Conservation (phyloP, 192 early-diverging fungal genomes). For the Backusella circina region DNA sequence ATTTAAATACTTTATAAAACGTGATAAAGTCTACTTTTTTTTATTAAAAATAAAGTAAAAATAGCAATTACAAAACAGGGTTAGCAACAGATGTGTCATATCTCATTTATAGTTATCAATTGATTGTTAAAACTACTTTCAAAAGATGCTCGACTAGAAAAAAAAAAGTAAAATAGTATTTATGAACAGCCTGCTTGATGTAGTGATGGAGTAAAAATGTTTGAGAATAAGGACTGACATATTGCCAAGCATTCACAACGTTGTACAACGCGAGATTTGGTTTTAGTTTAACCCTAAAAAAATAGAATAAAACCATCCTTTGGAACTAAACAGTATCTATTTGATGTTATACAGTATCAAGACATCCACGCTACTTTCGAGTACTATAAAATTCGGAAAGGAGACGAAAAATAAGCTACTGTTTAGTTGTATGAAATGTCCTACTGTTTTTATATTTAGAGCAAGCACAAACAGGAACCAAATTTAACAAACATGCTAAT, state of each 20-base stretch:
- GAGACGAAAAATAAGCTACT: not conserved
- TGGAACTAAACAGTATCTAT: not conserved
- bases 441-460: not conserved
- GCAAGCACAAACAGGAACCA: not conserved
- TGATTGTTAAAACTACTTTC: not conserved
- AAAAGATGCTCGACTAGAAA: not conserved
- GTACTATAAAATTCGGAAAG: not conserved
- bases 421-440: not conserved
- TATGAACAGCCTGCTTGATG: not conserved
- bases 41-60: not conserved
- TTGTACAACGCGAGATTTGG: not conserved
- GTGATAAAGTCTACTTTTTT: not conserved
- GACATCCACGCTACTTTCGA: not conserved
- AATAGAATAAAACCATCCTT: not conserved
- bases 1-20: not conserved
- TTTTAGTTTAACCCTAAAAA: not conserved
- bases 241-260: not conserved
- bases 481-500: not conserved
- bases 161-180: not conserved
- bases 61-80: not conserved
- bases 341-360: not conserved
- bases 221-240: not conserved
- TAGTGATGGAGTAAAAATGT: not conserved
- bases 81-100: not conserved
- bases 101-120: not conserved